Evolutionary conservation across 805 yeast genomes (phyloP).

Genomic region (Wickerhamomyces ciferrii): DNA sequence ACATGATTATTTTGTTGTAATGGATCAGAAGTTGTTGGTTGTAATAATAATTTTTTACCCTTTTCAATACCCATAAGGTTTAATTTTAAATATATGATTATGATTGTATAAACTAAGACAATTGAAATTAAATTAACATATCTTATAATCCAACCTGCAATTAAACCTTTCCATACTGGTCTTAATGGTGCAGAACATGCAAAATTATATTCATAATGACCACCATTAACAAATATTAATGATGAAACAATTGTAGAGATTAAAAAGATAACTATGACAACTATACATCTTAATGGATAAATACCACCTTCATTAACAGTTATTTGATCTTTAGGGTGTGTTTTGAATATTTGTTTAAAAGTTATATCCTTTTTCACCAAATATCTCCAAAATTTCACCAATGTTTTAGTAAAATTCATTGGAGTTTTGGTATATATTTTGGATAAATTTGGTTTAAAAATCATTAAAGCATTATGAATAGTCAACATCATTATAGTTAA

Average conservation of each 20-base stretch:
- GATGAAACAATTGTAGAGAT: slow-evolving; percentile 4
- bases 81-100: slow-evolving; percentile 10
- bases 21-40: background rate
- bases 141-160: slow-evolving; percentile 13
- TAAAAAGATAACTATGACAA: background rate
- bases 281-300: slow-evolving; percentile 5
- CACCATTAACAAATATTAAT: slow-evolving; percentile 10
- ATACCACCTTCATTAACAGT: slow-evolving; percentile 19
- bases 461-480: slow-evolving; percentile 15
- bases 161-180: slow-evolving; percentile 17
- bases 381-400: background rate
- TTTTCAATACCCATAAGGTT: slow-evolving; percentile 7
- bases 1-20: no score
- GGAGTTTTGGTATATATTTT: slow-evolving; percentile 5
- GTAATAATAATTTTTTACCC: slow-evolving; percentile 7
- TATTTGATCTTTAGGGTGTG: background rate
- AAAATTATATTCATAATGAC: slow-evolving; percentile 7
- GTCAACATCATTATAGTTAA: slow-evolving; percentile 13
- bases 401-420: slow-evolving; percentile 3
- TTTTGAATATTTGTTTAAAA: background rate
- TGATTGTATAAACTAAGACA: slow-evolving; percentile 10
- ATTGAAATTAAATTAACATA: slow-evolving; percentile 13
- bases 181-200: slow-evolving; percentile 10
- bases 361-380: background rate
- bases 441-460: slow-evolving; percentile 10